Percentiles rank a stretch among this genome's conserved stretches.
Conservation (phyloP, 1,284 basidiomycete genomes). For the Cronartium ribicola region DNA sequence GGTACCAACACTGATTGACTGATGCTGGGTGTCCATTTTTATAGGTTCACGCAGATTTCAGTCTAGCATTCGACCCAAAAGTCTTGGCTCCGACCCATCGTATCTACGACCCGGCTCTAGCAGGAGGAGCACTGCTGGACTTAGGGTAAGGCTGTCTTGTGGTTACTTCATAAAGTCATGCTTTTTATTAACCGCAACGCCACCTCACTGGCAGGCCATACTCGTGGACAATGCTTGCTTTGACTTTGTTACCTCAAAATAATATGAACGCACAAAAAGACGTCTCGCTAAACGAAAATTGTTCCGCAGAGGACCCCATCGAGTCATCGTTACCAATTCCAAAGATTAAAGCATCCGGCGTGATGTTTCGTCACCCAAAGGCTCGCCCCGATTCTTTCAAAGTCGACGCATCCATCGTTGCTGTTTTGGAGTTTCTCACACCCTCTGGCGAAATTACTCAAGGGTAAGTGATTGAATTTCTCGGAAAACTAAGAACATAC, state of each 20-base stretch:
- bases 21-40: slow-evolving; percentile 56
- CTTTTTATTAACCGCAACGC: not conserved
- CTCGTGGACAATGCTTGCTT: slow-evolving; percentile 32
- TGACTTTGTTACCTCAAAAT: slow-evolving; percentile 35
- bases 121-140: slow-evolving; percentile 79
- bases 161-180: not conserved
- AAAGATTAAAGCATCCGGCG: slow-evolving; percentile 18
- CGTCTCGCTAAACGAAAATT: not conserved
- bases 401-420: slow-evolving; percentile 23
- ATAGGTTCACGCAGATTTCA: slow-evolving; percentile 58
- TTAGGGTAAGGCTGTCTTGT: slow-evolving; percentile 48
- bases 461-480: slow-evolving; percentile 21
- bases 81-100: slow-evolving; percentile 62
- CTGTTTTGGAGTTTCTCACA: slow-evolving; percentile 26
- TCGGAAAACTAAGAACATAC: not conserved
- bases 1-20: too few relatives aligned
- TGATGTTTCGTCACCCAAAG: slow-evolving; percentile 19
- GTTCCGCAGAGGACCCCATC: not conserved
- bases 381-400: not conserved
- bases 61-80: slow-evolving; percentile 43
- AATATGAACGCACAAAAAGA: not conserved
- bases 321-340: slow-evolving; percentile 9
- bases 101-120: slow-evolving; percentile 72
- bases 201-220: slow-evolving; percentile 26
- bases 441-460: slow-evolving; percentile 22